phyloP scores from a whole-genome alignment of 257 asterid species.

The Fraxinus cuspidata region DNA sequence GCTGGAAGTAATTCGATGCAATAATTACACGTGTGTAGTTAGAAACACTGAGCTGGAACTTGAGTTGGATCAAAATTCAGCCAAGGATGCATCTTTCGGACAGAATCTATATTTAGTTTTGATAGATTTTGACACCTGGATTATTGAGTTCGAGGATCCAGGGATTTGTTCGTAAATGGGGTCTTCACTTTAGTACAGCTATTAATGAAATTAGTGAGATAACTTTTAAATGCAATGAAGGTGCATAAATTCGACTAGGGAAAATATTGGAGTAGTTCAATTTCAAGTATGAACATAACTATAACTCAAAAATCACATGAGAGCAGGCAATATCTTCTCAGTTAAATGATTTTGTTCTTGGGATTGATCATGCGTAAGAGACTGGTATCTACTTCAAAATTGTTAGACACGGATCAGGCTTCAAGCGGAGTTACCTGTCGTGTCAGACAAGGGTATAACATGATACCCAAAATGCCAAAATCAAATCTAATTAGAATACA shows the following conservation, averaged over 20 bases:
- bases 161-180: not conserved
- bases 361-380: not conserved
- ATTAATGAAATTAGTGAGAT: not conserved
- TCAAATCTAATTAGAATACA: not conserved
- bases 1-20: not conserved
- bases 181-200: not conserved
- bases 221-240: not conserved
- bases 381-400: not conserved
- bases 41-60: not conserved
- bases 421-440: not conserved
- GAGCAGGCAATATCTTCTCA: not conserved
- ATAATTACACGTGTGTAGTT: not conserved
- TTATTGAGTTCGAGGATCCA: not conserved
- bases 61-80: not conserved
- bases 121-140: not conserved
- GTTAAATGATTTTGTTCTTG: not conserved
- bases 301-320: not conserved
- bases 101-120: not conserved
- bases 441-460: not conserved
- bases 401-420: not conserved
- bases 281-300: not conserved
- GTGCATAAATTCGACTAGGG: not conserved
- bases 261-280: not conserved
- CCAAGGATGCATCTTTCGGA: not conserved
- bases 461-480: not conserved